Evolutionary conservation across 2,329 filamentous ascomycete species (phyloP).

Genomic region (Fusarium sp.): DNA sequence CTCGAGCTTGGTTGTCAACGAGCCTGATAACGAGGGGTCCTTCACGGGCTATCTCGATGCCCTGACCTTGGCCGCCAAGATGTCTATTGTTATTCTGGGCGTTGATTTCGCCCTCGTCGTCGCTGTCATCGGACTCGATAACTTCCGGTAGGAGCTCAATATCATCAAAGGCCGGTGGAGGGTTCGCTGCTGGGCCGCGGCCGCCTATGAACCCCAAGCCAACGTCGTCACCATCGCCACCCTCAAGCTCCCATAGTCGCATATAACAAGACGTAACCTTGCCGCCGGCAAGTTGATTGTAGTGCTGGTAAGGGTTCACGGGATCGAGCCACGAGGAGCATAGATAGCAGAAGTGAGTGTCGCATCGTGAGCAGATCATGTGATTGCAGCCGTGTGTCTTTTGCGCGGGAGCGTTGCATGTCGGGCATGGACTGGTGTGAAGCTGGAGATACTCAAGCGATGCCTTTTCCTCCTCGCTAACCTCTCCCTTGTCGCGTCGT

Average conservation of each 20-base stretch:
- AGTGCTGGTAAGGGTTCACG: slow-evolving; percentile 88
- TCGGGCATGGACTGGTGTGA: slow-evolving; percentile 90
- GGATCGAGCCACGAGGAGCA: slow-evolving; percentile 89
- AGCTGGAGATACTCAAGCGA: slow-evolving; percentile 85
- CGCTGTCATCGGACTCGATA: slow-evolving; percentile 54
- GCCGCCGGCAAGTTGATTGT: slow-evolving; percentile 73
- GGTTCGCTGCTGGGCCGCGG: slow-evolving; percentile 34
- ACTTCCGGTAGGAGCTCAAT: slow-evolving; percentile 43
- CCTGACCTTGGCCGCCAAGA: slow-evolving; percentile 49
- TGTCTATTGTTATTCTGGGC: slow-evolving; percentile 45
- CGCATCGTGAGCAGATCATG: slow-evolving; percentile 93
- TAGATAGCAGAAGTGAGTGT: slow-evolving; percentile 94
- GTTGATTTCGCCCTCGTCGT: slow-evolving; percentile 51
- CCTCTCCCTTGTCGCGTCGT: slow-evolving; percentile 74
- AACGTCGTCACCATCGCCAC: slow-evolving; percentile 75
- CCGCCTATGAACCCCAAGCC: slow-evolving; percentile 61
- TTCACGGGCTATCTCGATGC: slow-evolving; percentile 65
- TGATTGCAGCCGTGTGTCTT: slow-evolving; percentile 97
- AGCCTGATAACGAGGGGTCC: slow-evolving; percentile 70
- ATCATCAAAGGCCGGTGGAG: slow-evolving; percentile 30
- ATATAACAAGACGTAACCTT: slow-evolving; percentile 78
- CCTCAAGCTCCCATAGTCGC: slow-evolving; percentile 90
- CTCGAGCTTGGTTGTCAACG: slow-evolving; percentile 56
- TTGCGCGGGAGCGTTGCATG: slow-evolving; percentile 85
- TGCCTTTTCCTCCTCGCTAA: slow-evolving; percentile 87